A percentile compares a stretch with the other conserved stretches of the same genome.
Conservation (phyloP, 108 stramenopile genomes). For the Fragilariopsis cylindrus region DNA sequence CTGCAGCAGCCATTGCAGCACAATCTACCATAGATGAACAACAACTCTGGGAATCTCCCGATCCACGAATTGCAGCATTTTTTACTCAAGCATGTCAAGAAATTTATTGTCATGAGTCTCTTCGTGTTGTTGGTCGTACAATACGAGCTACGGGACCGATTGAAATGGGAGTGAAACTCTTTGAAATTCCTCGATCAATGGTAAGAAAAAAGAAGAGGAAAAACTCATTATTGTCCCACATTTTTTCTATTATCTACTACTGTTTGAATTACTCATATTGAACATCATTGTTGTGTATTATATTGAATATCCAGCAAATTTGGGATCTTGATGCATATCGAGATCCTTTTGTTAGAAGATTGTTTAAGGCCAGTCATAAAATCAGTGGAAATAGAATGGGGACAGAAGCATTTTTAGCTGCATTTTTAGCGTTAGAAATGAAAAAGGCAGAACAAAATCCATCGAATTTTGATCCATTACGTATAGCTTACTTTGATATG, state of each 20-base stretch:
- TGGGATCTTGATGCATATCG: conserved; percentile 85
- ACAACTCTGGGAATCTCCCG: conserved; percentile 18
- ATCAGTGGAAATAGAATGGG: conserved; percentile 57
- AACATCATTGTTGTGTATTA: too few relatives aligned
- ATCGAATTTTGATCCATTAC: conserved; percentile 19
- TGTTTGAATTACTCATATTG: too few relatives aligned
- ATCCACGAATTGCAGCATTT: conserved; percentile 16
- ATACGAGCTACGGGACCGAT: conserved; percentile 38
- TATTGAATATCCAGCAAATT: conserved; percentile 35
- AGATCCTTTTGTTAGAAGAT: conserved; percentile 51
- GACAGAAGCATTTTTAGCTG: conserved; percentile 72
- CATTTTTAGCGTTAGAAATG: conserved; percentile 42
- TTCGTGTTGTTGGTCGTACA: conserved; percentile 13
- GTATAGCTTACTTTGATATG: conserved; percentile 30
- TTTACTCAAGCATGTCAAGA: conserved; percentile 22
- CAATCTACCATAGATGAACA: not conserved
- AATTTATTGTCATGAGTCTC: conserved; percentile 21
- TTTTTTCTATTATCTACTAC: too few relatives aligned
- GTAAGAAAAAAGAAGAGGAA: too few relatives aligned
- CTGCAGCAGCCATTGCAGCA: not conserved
- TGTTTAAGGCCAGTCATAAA: conserved; percentile 62
- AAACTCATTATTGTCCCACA: too few relatives aligned
- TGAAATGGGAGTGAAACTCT: conserved; percentile 44
- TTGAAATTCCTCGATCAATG: conserved; percentile 65
- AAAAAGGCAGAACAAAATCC: conserved; percentile 16